phyloP scores from a whole-genome alignment of 306 rosid genomes.

The Cajanus cajan region DNA sequence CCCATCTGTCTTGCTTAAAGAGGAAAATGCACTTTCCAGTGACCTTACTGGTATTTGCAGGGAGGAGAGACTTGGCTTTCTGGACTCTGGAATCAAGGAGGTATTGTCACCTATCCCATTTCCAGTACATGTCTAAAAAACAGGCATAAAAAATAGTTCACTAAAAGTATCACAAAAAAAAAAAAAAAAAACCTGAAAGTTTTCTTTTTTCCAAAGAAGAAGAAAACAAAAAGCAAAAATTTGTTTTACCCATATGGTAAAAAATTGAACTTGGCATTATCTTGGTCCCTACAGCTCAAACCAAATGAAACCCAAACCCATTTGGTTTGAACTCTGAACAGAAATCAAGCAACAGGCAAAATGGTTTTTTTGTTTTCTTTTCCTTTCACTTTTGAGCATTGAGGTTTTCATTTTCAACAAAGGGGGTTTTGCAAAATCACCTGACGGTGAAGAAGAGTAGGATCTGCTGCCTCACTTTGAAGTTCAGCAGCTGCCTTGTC shows the following conservation, averaged over 20 bases:
- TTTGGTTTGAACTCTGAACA: background rate
- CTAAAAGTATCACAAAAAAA: background rate
- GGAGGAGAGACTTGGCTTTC: slow-evolving; percentile 59
- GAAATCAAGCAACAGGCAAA: slow-evolving; percentile 4
- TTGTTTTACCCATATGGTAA: slow-evolving; percentile 7
- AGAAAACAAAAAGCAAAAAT: slow-evolving; percentile 14
- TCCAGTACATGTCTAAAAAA: slow-evolving; percentile 34
- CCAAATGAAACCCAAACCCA: slow-evolving; percentile 22
- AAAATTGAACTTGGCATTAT: background rate
- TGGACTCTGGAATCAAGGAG: slow-evolving; percentile 51
- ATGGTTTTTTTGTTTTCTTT: background rate
- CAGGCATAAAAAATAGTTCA: slow-evolving; percentile 18
- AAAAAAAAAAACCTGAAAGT: background rate
- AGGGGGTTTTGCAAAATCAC: slow-evolving; percentile 15
- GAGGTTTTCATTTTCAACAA: background rate
- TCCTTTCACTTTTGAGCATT: background rate
- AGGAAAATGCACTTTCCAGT: slow-evolving; percentile 56
- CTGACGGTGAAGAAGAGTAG: slow-evolving; percentile 26
- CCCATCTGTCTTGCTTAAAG: slow-evolving; percentile 48
- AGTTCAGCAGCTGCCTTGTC: slow-evolving; percentile 27
- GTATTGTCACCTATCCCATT: slow-evolving; percentile 37
- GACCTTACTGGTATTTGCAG: slow-evolving; percentile 69
- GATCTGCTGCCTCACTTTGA: slow-evolving; percentile 32
- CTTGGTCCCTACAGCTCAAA: background rate
- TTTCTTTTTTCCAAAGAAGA: background rate